phyloP scores from a whole-genome alignment of 805 yeast genomes.

The Candida sonorensis region DNA sequence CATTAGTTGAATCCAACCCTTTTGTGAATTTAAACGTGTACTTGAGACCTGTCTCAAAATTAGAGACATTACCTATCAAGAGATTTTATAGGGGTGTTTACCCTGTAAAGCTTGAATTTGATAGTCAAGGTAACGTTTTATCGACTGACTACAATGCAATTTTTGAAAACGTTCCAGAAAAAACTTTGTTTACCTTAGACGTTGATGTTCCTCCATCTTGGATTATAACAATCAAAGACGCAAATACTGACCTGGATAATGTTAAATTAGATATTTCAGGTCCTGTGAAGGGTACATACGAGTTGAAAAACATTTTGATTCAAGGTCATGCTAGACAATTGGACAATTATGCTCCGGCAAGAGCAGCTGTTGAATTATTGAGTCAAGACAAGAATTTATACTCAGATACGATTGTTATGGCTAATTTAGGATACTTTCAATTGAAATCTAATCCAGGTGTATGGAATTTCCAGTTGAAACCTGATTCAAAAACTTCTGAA shows the following conservation, averaged over 20 bases:
- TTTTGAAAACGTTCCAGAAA: conserved; percentile 45
- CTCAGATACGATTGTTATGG: conserved; percentile 66
- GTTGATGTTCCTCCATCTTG: conserved; percentile 60
- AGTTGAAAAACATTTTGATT: conserved; percentile 48
- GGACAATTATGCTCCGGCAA: conserved; percentile 36
- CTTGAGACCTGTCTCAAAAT: conserved; percentile 45
- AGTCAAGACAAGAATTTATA: conserved; percentile 13
- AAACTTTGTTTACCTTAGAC: conserved; percentile 45
- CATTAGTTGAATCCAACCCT: conserved; percentile 32
- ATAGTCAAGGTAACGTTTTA: conserved; percentile 21
- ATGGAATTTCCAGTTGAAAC: conserved; percentile 47
- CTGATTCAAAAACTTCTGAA: conserved; percentile 32
- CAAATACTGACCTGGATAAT: conserved; percentile 58
- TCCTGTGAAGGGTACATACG: conserved; percentile 38
- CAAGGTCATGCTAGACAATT: conserved; percentile 64
- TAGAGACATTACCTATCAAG: conserved; percentile 39
- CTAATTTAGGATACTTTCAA: conserved; percentile 79
- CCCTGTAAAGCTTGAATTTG: conserved; percentile 28
- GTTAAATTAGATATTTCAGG: conserved; percentile 39
- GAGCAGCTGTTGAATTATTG: conserved; percentile 40
- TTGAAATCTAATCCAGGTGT: conserved; percentile 66
- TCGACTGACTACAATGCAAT: conserved; percentile 18
- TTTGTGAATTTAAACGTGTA: conserved; percentile 48
- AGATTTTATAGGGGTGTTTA: conserved; percentile 51
- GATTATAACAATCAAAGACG: conserved; percentile 50